Conservation (phyloP, 208 protist species). For the Tritrichomonas musculus region DNA sequence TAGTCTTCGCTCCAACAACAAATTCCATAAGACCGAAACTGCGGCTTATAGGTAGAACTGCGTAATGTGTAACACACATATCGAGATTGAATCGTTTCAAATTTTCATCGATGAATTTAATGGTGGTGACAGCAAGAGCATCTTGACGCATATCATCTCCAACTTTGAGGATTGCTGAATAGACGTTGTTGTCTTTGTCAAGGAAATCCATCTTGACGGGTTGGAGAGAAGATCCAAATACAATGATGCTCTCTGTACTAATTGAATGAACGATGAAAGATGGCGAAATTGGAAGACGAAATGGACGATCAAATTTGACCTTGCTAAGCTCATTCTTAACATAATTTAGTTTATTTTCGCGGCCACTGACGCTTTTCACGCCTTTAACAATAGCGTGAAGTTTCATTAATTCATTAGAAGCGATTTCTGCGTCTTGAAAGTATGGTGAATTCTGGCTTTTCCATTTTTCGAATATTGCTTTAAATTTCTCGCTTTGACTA, state of each 20-base stretch:
- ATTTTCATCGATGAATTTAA: constrained; percentile 29
- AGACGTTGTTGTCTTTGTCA: background rate
- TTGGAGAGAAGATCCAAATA: background rate
- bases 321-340: background rate
- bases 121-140: background rate
- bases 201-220: background rate
- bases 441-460: background rate
- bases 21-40: constrained; percentile 20
- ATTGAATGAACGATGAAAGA: background rate
- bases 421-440: background rate
- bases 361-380: background rate
- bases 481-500: background rate
- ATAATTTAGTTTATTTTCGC: background rate
- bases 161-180: background rate
- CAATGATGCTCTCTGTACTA: background rate
- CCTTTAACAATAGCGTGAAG: background rate
- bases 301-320: background rate
- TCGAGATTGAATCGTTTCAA: constrained; percentile 28
- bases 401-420: background rate
- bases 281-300: background rate
- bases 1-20: background rate
- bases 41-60: background rate
- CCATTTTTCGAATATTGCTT: background rate
- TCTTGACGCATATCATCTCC: constrained; percentile 36
- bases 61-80: constrained; percentile 21